Base-by-base conservation (phyloP, 495 filamentous ascomycete genomes). In the Lepidopterella palustris region DNA sequence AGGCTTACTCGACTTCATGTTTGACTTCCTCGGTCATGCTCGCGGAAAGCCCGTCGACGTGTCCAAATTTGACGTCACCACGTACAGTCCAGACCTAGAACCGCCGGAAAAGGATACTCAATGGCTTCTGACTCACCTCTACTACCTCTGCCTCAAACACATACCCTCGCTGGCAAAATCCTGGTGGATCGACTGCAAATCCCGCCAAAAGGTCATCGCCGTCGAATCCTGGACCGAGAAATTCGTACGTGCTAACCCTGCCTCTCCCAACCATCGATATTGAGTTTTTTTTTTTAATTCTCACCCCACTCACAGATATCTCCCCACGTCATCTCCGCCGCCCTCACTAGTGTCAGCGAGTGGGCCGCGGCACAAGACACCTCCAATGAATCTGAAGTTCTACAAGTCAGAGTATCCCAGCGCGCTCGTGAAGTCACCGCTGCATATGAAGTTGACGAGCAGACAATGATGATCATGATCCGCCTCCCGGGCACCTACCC, bases 381-480 rank as follows among this genome's bases (percentile, higher is more conserved):
- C 8, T 72, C 78, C 40, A 80, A 80, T 60, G 84, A 87, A 32
- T 81, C 83, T n/a, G 85, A 89, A 59, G 83, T 88, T 55, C 79
- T 97, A 56, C 72, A 76, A 3, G 78, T 96, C 40, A 91, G 87
- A 68, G 81, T 95, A 10, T 86, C 82, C 25, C 79, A 79, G 26
- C 75, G 80, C 15, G 82, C 84, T 2, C 77, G 81, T 39, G 90
- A 97, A 72, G 81, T 97, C 45, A 84, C 81, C 5, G 92, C 89
- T 4, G 82, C 83, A 21, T 95, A 96, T 66, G 82, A 86, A 10
- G 79, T 99, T 23, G 95, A 99, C 66, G 92, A 97, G 31, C 85
- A 90, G 62, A 81, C 80, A 4, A 87, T 91, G 61, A 80, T 83
- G 6, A 91, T 97, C 27, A 74, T 82, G 28, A 85, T 99, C 62